Conservation (phyloP, 208 protist species). For the Trypanosoma boissoni region DNA sequence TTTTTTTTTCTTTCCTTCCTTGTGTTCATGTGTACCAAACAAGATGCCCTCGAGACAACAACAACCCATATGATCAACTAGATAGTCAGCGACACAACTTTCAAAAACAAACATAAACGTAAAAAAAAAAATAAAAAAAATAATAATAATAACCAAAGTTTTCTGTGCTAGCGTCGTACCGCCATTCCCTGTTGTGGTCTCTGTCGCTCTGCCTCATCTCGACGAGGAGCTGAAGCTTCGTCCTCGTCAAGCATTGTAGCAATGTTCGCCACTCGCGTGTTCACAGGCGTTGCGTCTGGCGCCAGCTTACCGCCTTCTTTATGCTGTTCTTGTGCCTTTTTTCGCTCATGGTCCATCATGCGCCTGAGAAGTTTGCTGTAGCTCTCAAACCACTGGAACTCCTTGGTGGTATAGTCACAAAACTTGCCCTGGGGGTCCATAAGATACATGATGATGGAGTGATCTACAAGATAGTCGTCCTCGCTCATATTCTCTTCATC, state of each 20-base stretch:
- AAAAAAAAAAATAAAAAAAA: no score
- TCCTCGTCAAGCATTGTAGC: conserved; percentile 51
- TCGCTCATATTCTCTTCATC: conserved; percentile 70
- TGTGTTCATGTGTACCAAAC: background rate
- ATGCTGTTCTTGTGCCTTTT: conserved; percentile 34
- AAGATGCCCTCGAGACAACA: no score
- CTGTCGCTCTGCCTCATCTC: background rate
- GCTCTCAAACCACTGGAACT: conserved; percentile 84
- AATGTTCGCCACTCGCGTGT: conserved; percentile 52
- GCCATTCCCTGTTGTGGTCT: conserved; percentile 13
- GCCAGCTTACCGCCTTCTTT: conserved; percentile 22
- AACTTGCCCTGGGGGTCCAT: conserved; percentile 90
- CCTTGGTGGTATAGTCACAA: conserved; percentile 87
- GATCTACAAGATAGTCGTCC: conserved; percentile 95
- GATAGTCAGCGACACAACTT: no score
- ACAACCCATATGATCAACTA: no score
- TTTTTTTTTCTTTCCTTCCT: conserved; percentile 2
- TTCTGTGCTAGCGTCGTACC: conserved; percentile 23
- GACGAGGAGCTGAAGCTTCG: conserved; percentile 13
- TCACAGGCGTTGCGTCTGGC: conserved; percentile 35
- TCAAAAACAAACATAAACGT: no score
- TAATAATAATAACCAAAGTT: no score
- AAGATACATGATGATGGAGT: conserved; percentile 94
- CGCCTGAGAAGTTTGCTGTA: conserved; percentile 74
- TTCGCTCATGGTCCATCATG: conserved; percentile 78